A percentile compares a stretch with the other conserved stretches of the same genome.
These are phyloP conservation scores for Atalantia buxifolia DNA, from an alignment of 345 rosid genomes.

Conservation along the genomic window DNA sequence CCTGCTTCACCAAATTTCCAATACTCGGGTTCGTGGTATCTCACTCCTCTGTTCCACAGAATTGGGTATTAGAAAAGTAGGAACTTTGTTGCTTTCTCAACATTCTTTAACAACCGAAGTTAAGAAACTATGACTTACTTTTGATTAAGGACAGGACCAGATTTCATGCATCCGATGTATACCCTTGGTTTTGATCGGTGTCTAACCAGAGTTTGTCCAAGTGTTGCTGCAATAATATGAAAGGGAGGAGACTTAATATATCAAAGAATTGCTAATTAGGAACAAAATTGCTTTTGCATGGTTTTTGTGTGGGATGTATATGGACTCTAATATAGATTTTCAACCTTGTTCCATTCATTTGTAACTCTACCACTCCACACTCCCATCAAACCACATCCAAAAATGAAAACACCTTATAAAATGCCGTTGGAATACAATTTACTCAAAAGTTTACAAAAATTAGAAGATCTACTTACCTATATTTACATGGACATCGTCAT, in stretches of 20 bases:
- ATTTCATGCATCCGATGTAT: constrained; percentile 97
- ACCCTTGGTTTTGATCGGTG: constrained; percentile 71
- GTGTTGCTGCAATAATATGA: constrained; percentile 62
- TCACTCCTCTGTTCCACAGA: constrained; percentile 68
- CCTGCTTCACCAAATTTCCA: constrained; percentile 97
- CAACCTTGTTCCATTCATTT: neutral
- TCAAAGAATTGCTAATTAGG: neutral
- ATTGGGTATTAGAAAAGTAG: constrained; percentile 1
- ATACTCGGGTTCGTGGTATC: constrained; percentile 94
- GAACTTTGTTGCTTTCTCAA: neutral
- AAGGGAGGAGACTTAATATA: constrained; percentile 7
- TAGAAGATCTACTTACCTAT: constrained; percentile 44
- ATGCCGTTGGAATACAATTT: neutral
- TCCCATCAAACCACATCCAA: neutral
- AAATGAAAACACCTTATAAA: neutral
- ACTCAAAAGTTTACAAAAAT: neutral
- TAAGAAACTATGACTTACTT: constrained; percentile 43
- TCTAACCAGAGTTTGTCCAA: constrained; percentile 84
- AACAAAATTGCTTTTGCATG: neutral
- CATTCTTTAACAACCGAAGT: constrained; percentile 1
- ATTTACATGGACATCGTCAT: constrained; percentile 98
- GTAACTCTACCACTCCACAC: neutral
- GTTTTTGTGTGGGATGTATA: neutral
- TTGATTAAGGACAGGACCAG: constrained; percentile 93
- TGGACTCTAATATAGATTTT: neutral